Base-by-base conservation (phyloP, 2,329 filamentous ascomycete genomes). In the Phialophora tarda region DNA sequence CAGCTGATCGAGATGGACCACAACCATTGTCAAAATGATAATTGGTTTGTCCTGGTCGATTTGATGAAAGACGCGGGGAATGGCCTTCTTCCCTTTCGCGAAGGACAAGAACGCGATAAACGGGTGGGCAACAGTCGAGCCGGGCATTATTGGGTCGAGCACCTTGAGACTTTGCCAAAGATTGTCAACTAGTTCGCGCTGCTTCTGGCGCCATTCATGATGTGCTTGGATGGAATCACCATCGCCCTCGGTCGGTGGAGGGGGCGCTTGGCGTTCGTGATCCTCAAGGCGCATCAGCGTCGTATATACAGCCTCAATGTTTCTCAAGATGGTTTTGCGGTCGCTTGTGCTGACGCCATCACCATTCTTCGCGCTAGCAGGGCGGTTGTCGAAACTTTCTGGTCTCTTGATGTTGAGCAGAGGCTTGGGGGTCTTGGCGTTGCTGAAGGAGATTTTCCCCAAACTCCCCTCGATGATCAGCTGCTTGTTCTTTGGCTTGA, bases 381-480 rank as follows among this genome's bases (percentile, higher is more conserved):
- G 80, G 61, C 86, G 82, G 30, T 80, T 76, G 53, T 88, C 86
- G 48, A 82, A 82, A 70, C 84, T 88, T 59, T 97, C 93, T 23
- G 87, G 84, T 34, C 93, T 91, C 83, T 97, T 98, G 81, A 99
- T 93, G 77, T 96, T 99, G 58, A 99, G 88, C 64, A 98, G 83
- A 17, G 94, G 93, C 78, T 96, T 95, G 0, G 95, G 95, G 0
- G 95, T 97, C 83, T 98, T 99, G 56, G 95, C 92, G 75, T 99
- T 99, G 83, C 94, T 97, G 81, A 98, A 99, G 0, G 94, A 96
- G 65, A 99, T 99, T 82, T 98, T 99, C 71, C 95, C 95, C 58
- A 99, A 81, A 75, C 93, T 97, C 28, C 95, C 95, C 76, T 97
- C 94, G 66, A 99, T 94, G 23, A 98, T 93, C 8, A 99, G 85